These are phyloP conservation scores for Myochromella boudieri DNA, from an alignment of 768 basidiomycete genomes.

Conservation along the genomic window DNA sequence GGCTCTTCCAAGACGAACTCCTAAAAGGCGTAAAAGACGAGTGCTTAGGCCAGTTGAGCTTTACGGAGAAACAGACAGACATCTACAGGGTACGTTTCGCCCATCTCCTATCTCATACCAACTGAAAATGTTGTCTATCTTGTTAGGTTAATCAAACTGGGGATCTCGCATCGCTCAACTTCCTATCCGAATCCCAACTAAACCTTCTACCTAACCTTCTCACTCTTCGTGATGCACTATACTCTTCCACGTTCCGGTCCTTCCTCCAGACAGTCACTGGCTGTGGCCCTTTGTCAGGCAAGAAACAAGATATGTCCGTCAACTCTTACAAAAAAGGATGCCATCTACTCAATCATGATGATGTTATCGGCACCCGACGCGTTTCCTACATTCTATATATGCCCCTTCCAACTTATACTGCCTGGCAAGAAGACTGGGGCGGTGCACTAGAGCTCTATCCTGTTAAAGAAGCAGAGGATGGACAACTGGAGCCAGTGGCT, in stretches of 20 bases:
- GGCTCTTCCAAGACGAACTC: slow-evolving; percentile 82
- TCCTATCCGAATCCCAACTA: slow-evolving; percentile 75
- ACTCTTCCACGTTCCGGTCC: slow-evolving; percentile 77
- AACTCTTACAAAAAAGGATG: slow-evolving; percentile 90
- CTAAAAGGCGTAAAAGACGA: slow-evolving; percentile 82
- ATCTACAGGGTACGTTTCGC: slow-evolving; percentile 80
- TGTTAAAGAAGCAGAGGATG: slow-evolving; percentile 55
- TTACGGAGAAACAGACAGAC: slow-evolving; percentile 95
- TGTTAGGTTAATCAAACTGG: slow-evolving; percentile 93
- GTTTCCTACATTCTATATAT: slow-evolving; percentile 98
- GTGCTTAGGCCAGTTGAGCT: slow-evolving; percentile 73
- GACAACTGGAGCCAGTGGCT: slow-evolving; percentile 66
- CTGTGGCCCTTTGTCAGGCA: slow-evolving; percentile 88
- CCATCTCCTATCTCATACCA: slow-evolving; percentile 6
- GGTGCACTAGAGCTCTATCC: slow-evolving; percentile 95
- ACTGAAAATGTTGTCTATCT: slow-evolving; percentile 3
- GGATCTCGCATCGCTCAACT: slow-evolving; percentile 91
- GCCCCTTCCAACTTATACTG: slow-evolving; percentile 69
- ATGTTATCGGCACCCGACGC: slow-evolving; percentile 91
- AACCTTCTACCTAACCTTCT: slow-evolving; percentile 79
- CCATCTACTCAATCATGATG: slow-evolving; percentile 97
- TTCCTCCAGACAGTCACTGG: slow-evolving; percentile 88
- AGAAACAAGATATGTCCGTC: slow-evolving; percentile 93
- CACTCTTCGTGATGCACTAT: slow-evolving; percentile 86
- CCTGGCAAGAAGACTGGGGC: slow-evolving; percentile 90